Conservation (phyloP, 495 filamentous ascomycete species). For the Cenococcum geophilum region DNA sequence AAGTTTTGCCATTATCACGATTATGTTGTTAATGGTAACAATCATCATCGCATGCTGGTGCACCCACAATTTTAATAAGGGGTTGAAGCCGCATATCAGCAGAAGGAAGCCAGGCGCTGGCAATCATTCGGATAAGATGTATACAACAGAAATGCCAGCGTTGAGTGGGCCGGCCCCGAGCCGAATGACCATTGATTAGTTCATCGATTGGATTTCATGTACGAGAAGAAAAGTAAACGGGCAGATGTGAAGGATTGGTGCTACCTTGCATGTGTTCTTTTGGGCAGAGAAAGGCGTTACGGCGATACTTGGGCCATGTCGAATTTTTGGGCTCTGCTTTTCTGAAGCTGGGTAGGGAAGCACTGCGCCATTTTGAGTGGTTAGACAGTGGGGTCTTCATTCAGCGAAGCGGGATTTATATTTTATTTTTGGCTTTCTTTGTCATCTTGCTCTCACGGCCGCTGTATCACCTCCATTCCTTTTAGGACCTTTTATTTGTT, state of each 20-base stretch:
- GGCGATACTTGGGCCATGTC: too few species aligned
- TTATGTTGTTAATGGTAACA: slow-evolving; percentile 78
- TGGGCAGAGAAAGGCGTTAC: too few species aligned
- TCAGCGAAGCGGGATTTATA: background rate
- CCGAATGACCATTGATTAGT: slow-evolving; percentile 86
- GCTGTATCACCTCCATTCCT: background rate
- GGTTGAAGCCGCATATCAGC: slow-evolving; percentile 79
- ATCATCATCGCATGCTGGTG: slow-evolving; percentile 84
- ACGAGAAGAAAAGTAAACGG: background rate
- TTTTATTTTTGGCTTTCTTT: background rate
- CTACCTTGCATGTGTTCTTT: too few species aligned
- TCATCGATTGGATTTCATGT: background rate
- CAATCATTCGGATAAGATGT: slow-evolving; percentile 55
- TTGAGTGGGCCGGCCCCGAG: slow-evolving; percentile 50
- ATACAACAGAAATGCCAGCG: slow-evolving; percentile 60
- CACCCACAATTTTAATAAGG: slow-evolving; percentile 83
- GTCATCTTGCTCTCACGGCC: background rate
- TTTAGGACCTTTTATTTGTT: background rate
- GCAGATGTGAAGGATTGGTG: too few species aligned
- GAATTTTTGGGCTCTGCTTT: too few species aligned
- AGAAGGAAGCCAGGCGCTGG: slow-evolving; percentile 54
- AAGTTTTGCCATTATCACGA: slow-evolving; percentile 87
- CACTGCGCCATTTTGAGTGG: background rate
- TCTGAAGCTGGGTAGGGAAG: too few species aligned
- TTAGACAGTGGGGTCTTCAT: background rate